Base-by-base conservation (phyloP, 2,329 filamentous ascomycete species). In the Xylariaceae sp. region DNA sequence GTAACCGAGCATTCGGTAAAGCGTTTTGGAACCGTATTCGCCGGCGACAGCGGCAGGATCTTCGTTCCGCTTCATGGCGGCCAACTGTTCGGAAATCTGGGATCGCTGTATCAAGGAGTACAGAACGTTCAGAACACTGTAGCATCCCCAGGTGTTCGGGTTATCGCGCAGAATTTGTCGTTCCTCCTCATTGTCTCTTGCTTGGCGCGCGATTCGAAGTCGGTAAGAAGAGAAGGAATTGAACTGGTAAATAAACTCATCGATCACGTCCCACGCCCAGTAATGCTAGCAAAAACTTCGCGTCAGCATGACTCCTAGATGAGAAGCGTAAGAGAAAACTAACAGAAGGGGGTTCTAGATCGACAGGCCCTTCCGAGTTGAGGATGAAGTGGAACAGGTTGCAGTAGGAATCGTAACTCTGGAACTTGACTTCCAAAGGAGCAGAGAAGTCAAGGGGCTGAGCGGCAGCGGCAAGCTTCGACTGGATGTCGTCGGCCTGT, bases 171-270 rank as follows among this genome's bases (percentile, higher is more conserved):
- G 85, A 50, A 96, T 80, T 74, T 88, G 82, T 62, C 95, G 86
- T 74, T 99, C 94, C 75, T 97, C 94, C 71, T 91, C 89, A 73
- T 92, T 95, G 73, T 88, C 82, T 57, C 66, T 77, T 73, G 84
- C 78, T 79, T 86, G 80, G 56, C 91, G 84, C 61, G 94, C 94
- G 65, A 96, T 85, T 64, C 91, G 87, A 74, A 95, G 91, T 70
- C 94, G 86, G 82, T 96, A 96, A 60, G 91, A 90, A 73, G 91
- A 97, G 81, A 99, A 99, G 56, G 91, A 95, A 81, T 99, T 96
- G 81, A 99, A 99, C 74, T 99, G 94, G 80, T 99, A 99, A 77
- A 99, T 97, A 79, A 99, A 99, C 76, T 99, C 94, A 74, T 99
- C 94, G 76, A 99, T 96, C 65, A 97, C 92, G 73, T 99, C 94